Percentiles rank a stretch among this genome's conserved stretches.
These are phyloP conservation scores for Orbilia oligospora DNA, from an alignment of 2,329 filamentous ascomycete species.

Conservation along the genomic window DNA sequence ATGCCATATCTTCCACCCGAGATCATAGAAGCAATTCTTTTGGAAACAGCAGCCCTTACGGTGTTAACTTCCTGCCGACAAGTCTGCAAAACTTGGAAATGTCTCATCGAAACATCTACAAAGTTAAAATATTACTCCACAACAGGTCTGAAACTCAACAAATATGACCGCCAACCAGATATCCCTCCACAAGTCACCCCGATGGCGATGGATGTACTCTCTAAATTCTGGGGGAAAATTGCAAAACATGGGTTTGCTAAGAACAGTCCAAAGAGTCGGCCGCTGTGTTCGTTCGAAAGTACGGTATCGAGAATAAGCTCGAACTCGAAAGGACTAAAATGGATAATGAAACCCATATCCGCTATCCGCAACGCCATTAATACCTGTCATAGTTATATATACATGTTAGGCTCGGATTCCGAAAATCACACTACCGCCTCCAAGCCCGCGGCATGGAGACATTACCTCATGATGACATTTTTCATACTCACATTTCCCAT, in stretches of 20 bases:
- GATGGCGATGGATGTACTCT: constrained; percentile 28
- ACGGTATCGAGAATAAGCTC: not conserved
- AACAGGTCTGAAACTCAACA: constrained; percentile 32
- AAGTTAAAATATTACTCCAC: constrained; percentile 37
- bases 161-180: not conserved
- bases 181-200: constrained; percentile 25
- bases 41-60: not conserved
- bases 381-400: constrained; percentile 10
- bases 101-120: constrained; percentile 34
- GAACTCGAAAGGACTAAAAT: not conserved
- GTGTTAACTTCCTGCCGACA: constrained; percentile 37
- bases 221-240: constrained; percentile 25
- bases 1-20: constrained; percentile 23
- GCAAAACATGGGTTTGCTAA: constrained; percentile 19
- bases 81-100: constrained; percentile 39
- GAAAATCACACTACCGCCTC: not conserved
- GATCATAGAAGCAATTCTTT: constrained; percentile 40
- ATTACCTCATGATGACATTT: constrained; percentile 2
- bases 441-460: constrained; percentile 9
- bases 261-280: not conserved
- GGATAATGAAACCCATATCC: constrained; percentile 5
- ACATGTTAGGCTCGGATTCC: constrained; percentile 16
- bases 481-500: constrained; percentile 8
- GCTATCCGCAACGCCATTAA: not conserved
- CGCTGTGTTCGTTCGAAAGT: not conserved